These are phyloP conservation scores for Elasticomyces elasticus DNA, from an alignment of 495 filamentous ascomycete genomes.

Conservation along the genomic window DNA sequence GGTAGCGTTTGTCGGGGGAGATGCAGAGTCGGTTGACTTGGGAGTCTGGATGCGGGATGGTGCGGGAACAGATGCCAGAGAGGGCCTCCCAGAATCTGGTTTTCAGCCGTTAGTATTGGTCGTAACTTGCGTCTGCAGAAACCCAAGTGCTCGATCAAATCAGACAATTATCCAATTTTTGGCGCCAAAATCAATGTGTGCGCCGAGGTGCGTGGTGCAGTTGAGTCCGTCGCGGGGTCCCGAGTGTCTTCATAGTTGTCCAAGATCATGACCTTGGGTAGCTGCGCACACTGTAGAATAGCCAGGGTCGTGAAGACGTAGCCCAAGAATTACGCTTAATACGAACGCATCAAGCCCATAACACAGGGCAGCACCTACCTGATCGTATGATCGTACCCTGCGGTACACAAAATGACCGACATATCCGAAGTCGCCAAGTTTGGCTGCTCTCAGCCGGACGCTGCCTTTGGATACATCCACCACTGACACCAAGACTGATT, in stretches of 20 bases:
- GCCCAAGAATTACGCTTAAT: no score
- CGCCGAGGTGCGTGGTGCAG: neutral
- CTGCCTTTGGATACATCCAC: no score
- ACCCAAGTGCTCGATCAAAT: no score
- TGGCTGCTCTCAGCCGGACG: neutral
- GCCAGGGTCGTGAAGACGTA: no score
- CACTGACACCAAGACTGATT: no score
- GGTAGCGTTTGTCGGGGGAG: constrained; percentile 90
- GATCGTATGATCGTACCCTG: constrained; percentile 98
- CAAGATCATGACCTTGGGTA: no score
- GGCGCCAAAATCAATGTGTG: neutral
- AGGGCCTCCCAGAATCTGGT: constrained; percentile 94
- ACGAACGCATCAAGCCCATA: no score
- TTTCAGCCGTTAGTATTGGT: no score
- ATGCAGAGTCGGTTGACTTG: constrained; percentile 98
- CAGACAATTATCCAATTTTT: neutral
- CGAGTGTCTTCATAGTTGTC: no score
- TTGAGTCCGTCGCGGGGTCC: neutral
- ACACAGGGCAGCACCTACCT: constrained; percentile 47
- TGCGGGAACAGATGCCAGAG: constrained; percentile 93
- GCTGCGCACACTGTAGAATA: no score
- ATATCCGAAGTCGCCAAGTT: neutral
- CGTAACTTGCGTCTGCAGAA: no score
- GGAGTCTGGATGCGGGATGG: constrained; percentile 93
- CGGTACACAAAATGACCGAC: constrained; percentile 37